Evolutionary conservation across 1,139 yeast genomes (phyloP), one percentile per base, ranked within the genome.

Genomic region (Torulaspora pretoriensis): DNA sequence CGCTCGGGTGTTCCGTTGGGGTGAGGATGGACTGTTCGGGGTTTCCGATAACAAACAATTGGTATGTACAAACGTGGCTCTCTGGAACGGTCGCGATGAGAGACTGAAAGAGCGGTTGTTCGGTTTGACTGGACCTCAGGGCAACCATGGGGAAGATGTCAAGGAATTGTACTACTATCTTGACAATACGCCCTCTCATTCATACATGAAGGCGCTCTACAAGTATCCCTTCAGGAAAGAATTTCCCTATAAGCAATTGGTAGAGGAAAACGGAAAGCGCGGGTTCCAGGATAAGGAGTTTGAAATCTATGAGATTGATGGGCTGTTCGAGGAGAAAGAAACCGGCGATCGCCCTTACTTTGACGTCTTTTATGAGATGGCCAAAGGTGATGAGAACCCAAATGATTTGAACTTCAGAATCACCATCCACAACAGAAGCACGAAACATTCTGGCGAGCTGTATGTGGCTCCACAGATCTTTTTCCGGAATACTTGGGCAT

Each of bases 81-180:
- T 90, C 51, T 90, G 97, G 97, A 90, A 90, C 68, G 96, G 85
- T 50, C 74, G 87, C 57, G 97, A 90, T 65, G 83, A 78, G 33
- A 78, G 89, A 54, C 74, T 90, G 63, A 90, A 90, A 67, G 97
- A 90, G 64, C 82, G 89, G 54, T 73, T 87, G 52, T 90, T 81
- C 65, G 97, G 97, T 2, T 75, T 90, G 38, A 89, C 97, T 26
- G 95, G 95, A 41, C 89, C 89, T 16, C 94, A 89, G 63, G 95
- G 95, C 4, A 90, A 90, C 64, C 97, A 90, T 64, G 97, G 97
- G 46, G 97, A 90, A 62, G 97, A 90, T 64, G 96, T 87, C 51
- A 87, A 87, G 68, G 89, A 87, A 65, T 75, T 87, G 62, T 90
- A 87, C 65, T 84, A 78, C 62, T 85, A 87, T 57, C 73, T 90